Evolutionary conservation across 164 flowering plant species (phyloP).

Genomic region (Dillenia suffruticosa): DNA sequence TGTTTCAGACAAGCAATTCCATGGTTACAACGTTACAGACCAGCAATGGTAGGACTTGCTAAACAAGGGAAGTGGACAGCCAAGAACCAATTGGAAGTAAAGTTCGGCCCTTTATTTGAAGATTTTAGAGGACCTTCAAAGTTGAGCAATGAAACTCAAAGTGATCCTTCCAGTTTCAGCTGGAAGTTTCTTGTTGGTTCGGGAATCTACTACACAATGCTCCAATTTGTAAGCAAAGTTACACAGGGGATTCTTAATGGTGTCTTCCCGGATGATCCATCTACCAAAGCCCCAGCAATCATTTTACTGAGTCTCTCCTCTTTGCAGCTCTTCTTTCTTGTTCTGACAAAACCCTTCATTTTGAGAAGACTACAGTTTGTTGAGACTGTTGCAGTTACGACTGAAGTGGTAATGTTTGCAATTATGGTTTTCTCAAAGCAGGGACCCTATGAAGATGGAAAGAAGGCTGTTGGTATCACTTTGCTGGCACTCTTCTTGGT

Average conservation of each 20-base stretch:
- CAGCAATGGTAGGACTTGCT: slow-evolving; percentile 83
- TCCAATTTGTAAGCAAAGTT: slow-evolving; percentile 59
- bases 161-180: slow-evolving; percentile 87
- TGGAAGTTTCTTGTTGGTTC: slow-evolving; percentile 85
- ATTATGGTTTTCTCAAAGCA: slow-evolving; percentile 37
- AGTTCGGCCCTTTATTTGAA: slow-evolving; percentile 80
- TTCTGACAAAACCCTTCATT: slow-evolving; percentile 91
- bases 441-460: slow-evolving; percentile 29
- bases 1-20: slow-evolving; percentile 43
- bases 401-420: slow-evolving; percentile 61
- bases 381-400: slow-evolving; percentile 65
- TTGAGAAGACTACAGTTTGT: slow-evolving; percentile 84
- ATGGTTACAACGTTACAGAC: too few species aligned
- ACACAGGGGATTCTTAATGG: slow-evolving; percentile 66
- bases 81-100: slow-evolving; percentile 51
- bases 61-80: slow-evolving; percentile 97
- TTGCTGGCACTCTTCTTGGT: slow-evolving; percentile 60
- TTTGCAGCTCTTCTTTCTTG: slow-evolving; percentile 86
- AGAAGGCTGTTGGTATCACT: slow-evolving; percentile 48
- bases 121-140: slow-evolving; percentile 94
- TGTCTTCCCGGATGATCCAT: slow-evolving; percentile 28
- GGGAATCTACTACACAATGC: slow-evolving; percentile 76
- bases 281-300: slow-evolving; percentile 45
- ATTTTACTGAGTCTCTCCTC: slow-evolving; percentile 54
- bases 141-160: slow-evolving; percentile 95